Percentiles rank a stretch among this genome's conserved stretches.
Conservation (phyloP, 371 early-diverging fungal genomes). For the Basidiobolus meristosporus region DNA sequence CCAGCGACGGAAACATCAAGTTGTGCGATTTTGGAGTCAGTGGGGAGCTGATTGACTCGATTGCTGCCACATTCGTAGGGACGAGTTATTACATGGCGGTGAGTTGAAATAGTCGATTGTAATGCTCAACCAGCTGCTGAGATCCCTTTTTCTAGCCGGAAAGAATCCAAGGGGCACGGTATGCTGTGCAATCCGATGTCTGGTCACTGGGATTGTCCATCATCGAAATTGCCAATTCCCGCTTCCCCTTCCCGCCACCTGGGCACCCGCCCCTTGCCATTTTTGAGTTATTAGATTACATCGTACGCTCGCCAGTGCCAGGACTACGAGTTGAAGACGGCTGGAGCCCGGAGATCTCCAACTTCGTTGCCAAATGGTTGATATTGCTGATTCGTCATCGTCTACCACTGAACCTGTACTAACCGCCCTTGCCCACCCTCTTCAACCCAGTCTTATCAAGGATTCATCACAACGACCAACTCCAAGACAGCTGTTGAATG, state of each 20-base stretch:
- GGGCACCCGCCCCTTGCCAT: constrained; percentile 44
- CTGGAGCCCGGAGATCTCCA: constrained; percentile 49
- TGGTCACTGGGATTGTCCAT: constrained; percentile 90
- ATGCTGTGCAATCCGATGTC: constrained; percentile 84
- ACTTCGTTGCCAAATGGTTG: constrained; percentile 60
- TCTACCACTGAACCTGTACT: constrained; percentile 8
- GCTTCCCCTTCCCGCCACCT: constrained; percentile 69
- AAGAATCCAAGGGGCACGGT: constrained; percentile 79
- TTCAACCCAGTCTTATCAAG: constrained; percentile 41
- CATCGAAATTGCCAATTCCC: constrained; percentile 78
- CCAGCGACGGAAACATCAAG: constrained; percentile 72
- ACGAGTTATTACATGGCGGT: constrained; percentile 92
- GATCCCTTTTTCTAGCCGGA: constrained; percentile 42
- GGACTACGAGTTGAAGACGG: constrained; percentile 34
- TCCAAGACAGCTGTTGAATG: constrained; percentile 45
- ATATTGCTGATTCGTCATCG: no score
- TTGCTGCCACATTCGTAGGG: constrained; percentile 88
- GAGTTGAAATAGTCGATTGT: no score
- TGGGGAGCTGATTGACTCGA: constrained; percentile 70
- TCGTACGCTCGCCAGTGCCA: constrained; percentile 77
- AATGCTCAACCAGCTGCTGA: no score
- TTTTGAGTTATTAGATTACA: constrained; percentile 81
- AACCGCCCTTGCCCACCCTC: constrained; percentile 5
- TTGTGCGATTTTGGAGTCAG: constrained; percentile 91
- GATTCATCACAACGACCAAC: constrained; percentile 54